Evolutionary conservation across 352 stramenopile genomes (phyloP), one percentile per base, ranked within the genome.

Genomic region (Globisporangium takayamanum): DNA sequence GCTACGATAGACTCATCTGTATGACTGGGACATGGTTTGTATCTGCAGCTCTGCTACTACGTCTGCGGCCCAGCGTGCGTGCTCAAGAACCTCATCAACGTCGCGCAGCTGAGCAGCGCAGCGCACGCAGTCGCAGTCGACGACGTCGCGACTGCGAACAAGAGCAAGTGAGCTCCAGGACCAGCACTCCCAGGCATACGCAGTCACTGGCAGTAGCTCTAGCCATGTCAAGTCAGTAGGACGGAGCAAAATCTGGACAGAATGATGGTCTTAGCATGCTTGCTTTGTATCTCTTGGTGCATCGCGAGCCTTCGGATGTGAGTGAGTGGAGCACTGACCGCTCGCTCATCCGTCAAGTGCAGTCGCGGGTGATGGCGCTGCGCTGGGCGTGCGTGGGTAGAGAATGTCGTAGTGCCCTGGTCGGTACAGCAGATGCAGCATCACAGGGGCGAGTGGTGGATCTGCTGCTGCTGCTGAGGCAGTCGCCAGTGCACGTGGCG

Each of bases 371-470:
- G 53, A 44, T 28, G 53, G 16, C 15, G 39, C 47, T 15, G n/a
- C 55, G 22, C 30, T 48, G 26, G 12, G 45, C 39, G 66, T 46
- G 16, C 70, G 62, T 18, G 72, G 73, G 62, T 98, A 98, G 54
- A 98, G 72, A 53, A 98, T 94, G 69, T 98, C 94, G 77, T 98
- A 98, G 70, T 98, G 94, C 14, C 94, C 94, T 16, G 92, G 92
- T 57, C 94, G 86, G 79, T 98, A 98, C 26, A 98, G 70, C 54
- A 98, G 68, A 44, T 82, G 80, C 44, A 98, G 79, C 20, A 58
- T 64, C 41, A 75, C 65, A 0, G 62, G 62, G 37, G 71, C 54
- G 47, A 63, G 44, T 12, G 61, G 33, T 39, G 11, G 53, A 46
- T 42, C 46, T 50, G 57, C 25, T 48, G 22, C 25, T 48, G 22